These are phyloP conservation scores for Priceomyces medius DNA, from an alignment of 805 yeast species.

Conservation along the genomic window DNA sequence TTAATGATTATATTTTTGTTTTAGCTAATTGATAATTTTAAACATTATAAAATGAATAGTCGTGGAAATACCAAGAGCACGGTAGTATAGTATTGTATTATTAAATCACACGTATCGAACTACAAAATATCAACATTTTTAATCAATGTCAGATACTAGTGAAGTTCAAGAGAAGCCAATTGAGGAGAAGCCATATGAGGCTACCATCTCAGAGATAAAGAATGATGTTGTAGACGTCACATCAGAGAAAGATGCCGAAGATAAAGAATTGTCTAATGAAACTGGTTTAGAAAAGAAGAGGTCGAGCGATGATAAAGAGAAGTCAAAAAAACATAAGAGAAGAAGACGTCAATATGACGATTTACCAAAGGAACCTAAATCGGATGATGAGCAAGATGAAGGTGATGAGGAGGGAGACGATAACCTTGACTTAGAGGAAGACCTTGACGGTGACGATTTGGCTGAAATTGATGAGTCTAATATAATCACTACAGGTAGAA, in stretches of 20 bases:
- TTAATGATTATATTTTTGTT: not conserved
- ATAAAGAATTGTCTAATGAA: slow-evolving; percentile 6
- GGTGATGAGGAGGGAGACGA: slow-evolving; percentile 48
- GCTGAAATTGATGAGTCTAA: slow-evolving; percentile 78
- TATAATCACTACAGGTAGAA: slow-evolving; percentile 79
- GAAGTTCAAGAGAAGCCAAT: slow-evolving; percentile 15
- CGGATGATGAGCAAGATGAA: slow-evolving; percentile 45
- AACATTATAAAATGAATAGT: not conserved
- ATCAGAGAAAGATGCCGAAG: not conserved
- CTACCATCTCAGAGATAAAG: slow-evolving; percentile 9
- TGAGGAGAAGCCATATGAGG: slow-evolving; percentile 8
- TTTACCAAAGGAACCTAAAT: slow-evolving; percentile 43
- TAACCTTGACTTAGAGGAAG: slow-evolving; percentile 46
- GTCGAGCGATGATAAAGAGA: slow-evolving; percentile 11
- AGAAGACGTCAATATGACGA: slow-evolving; percentile 59
- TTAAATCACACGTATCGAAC: too few relatives aligned
- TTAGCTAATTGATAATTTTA: not conserved
- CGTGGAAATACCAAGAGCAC: not conserved
- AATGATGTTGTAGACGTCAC: slow-evolving; percentile 4
- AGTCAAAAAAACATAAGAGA: slow-evolving; percentile 41
- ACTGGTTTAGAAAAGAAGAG: slow-evolving; percentile 5
- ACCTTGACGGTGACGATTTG: slow-evolving; percentile 73
- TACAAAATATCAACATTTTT: not conserved
- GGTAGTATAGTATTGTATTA: too few relatives aligned
- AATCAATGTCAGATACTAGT: not conserved